Evolutionary conservation across 2,329 filamentous ascomycete species (phyloP).

Genomic region (Fusarium hostae): DNA sequence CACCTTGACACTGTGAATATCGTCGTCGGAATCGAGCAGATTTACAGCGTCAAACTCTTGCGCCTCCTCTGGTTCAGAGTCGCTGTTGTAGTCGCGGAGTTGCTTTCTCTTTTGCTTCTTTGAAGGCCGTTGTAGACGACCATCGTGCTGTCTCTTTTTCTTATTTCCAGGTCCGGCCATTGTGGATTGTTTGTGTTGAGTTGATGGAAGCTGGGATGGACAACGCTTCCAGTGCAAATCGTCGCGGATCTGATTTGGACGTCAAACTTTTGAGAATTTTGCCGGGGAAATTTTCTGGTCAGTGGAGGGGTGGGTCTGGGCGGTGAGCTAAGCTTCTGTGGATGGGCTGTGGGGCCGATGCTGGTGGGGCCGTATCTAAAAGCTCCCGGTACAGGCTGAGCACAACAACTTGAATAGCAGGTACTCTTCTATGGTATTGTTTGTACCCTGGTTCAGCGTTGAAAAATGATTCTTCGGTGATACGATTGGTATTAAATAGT

Average conservation of each 20-base stretch:
- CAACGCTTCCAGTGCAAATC: conserved; percentile 19
- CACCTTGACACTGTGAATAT: conserved; percentile 63
- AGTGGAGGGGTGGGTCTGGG: conserved; percentile 40
- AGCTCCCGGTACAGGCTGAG: not conserved
- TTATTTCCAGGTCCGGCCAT: conserved; percentile 51
- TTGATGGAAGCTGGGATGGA: conserved; percentile 11
- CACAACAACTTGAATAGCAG: not conserved
- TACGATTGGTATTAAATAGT: conserved; percentile 5
- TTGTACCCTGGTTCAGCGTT: not conserved
- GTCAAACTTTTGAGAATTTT: conserved; percentile 46
- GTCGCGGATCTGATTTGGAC: conserved; percentile 29
- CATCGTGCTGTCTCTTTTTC: conserved; percentile 50
- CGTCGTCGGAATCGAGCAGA: conserved; percentile 67
- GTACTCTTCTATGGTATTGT: not conserved
- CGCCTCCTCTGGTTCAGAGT: conserved; percentile 58
- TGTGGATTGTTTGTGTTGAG: conserved; percentile 26
- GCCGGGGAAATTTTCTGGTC: conserved; percentile 43
- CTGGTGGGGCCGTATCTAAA: conserved; percentile 13
- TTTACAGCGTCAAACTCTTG: conserved; percentile 63
- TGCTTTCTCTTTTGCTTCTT: conserved; percentile 64
- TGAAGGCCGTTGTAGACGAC: conserved; percentile 53
- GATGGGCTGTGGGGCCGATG: conserved; percentile 12
- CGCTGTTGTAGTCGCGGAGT: conserved; percentile 63
- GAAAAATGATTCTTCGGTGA: not conserved
- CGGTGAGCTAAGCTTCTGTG: conserved; percentile 41